Evolutionary conservation across 2,329 filamentous ascomycete species (phyloP), one percentile per base, ranked within the genome.

Genomic region (Monilinia vaccinii-corymbosi): DNA sequence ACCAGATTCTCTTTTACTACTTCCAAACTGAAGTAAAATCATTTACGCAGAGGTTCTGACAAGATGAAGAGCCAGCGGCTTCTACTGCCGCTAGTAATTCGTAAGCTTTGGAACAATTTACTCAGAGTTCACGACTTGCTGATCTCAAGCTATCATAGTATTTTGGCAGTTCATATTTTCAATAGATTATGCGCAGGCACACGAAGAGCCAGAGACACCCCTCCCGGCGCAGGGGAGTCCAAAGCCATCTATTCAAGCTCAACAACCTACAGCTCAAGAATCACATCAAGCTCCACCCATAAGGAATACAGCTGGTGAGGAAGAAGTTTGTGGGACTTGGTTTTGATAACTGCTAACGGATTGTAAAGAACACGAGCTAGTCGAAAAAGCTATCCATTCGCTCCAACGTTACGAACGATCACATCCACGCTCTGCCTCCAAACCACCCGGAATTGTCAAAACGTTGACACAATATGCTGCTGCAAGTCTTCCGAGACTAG

Each of bases 381-480:
- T 75, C 14, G 65, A 71, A 4, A 71, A 73, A 64, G 72, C 73
- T n/a, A 66, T 75, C 13, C 56, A 63, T 28, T 68, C 71, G 57
- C 69, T 75, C 38, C 70, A 66, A 31, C 63, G 62, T 60, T 68
- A 71, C 52, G 68, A 72, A 64, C 64, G 64, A 64, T 60, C 62
- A 56, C 65, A 68, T 61, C 67, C 66, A 25, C 66, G 64, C 50
- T 61, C 53, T 18, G 32, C 67, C 67, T 68, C 71, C 44, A 83
- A 81, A 69, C 80, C 82, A 9, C 79, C 79, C 11, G 83, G 85
- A 34, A 69, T 87, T 38, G 62, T 86, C 7, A 81, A 80, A 44
- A 77, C 79, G 60, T 75, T 78, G 42, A 75, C 79, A 64, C 78
- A 87, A 74, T 88, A 87, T 69, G 78, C 79, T 44, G 82, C 82